A percentile compares a stretch with the other conserved stretches of the same genome.
phyloP scores from a whole-genome alignment of 2,329 filamentous ascomycete species.

The Samsoniella hepiali region DNA sequence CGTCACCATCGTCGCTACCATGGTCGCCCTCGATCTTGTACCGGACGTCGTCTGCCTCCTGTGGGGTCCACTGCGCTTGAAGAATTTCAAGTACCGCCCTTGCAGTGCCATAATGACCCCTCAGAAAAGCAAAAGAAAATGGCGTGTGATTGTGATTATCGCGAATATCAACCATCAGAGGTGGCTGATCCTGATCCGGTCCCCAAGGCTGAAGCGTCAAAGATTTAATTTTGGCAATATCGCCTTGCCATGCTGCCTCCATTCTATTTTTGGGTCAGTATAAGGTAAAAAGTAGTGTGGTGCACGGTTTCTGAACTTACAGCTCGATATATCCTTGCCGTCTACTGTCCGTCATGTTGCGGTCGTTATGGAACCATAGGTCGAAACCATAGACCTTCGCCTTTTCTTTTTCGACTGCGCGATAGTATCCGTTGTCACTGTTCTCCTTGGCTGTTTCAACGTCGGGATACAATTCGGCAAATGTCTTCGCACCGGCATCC shows the following conservation, averaged over 20 bases:
- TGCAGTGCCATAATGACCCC: slow-evolving; percentile 62
- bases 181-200: slow-evolving; percentile 48
- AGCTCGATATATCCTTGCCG: slow-evolving; percentile 60
- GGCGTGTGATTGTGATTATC: slow-evolving; percentile 54
- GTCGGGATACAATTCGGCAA: slow-evolving; percentile 60
- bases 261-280: slow-evolving; percentile 41
- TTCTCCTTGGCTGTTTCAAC: slow-evolving; percentile 29
- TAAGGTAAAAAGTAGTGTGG: neutral
- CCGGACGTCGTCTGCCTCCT: slow-evolving; percentile 48
- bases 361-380: slow-evolving; percentile 52
- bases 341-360: slow-evolving; percentile 53
- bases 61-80: slow-evolving; percentile 62
- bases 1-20: slow-evolving; percentile 38
- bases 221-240: slow-evolving; percentile 62
- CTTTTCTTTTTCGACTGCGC: slow-evolving; percentile 21
- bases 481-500: slow-evolving; percentile 62
- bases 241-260: slow-evolving; percentile 70
- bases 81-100: slow-evolving; percentile 67
- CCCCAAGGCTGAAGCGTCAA: slow-evolving; percentile 62
- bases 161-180: slow-evolving; percentile 60
- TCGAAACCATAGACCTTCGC: slow-evolving; percentile 43
- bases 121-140: slow-evolving; percentile 65
- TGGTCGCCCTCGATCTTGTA: slow-evolving; percentile 46
- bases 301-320: slow-evolving; percentile 38
- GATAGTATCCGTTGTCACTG: slow-evolving; percentile 11